Evolutionary conservation across 257 asterid species (phyloP), one percentile per base, ranked within the genome.

Genomic region (Ophiorrhiza pumila): DNA sequence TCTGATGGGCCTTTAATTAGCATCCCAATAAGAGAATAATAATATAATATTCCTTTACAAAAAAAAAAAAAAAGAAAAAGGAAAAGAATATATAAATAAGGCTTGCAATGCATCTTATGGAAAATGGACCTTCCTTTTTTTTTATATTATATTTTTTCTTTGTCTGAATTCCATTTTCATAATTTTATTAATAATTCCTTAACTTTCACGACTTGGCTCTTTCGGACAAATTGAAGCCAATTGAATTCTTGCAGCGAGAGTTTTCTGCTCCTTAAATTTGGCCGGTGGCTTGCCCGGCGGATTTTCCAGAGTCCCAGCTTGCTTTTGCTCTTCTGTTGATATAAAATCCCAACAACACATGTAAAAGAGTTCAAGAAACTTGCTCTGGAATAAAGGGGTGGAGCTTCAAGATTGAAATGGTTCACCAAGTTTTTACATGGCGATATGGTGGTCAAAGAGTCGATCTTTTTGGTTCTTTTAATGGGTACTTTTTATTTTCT

Each of bases 401-500:
- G 75, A 55, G 58, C 79, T 71, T 74, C 61, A 78, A 76, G 49
- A 62, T 31, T 18, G 66, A 62, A 79, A 89, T 90, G 96, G 91
- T 90, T 72, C 88, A 59, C 39, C 78, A 83, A 41, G 83, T 81
- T 41, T 87, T 89, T 74, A 84, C 89, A 67, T 89, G 96, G 96
- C 86, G 87, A 2, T 83, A 84, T 71, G 96, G 96, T 13, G 96
- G 96, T 53, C 78, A 11, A 65, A 80, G 82, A 63, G 93, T 87
- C 64, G 83, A 45, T 73, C 84, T 89, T 22, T 84, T 76, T 34
- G 90, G 85, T 68, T 89, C 96, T 59, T 89, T 86, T 72, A 78
- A 80, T 76, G 90, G 96, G 96, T 87, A 86, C 46, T 43, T 73
- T 68, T 50, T 27, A 35, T 8, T 39, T 65, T 68, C 39, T 49